Conservation (phyloP, 176 grass and related monocot species). For the Coix lacrymajobi region DNA sequence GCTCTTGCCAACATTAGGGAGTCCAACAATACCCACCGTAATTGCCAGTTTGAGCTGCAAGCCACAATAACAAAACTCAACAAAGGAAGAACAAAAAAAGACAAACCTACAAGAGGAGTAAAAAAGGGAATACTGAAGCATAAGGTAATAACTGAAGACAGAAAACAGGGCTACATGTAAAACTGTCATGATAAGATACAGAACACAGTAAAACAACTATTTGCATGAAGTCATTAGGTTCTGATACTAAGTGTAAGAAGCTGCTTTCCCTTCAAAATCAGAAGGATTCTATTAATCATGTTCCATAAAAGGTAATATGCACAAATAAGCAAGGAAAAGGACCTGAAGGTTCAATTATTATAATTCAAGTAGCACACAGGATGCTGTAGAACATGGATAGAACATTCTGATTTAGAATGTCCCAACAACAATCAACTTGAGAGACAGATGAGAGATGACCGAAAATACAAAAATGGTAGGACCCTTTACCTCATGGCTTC, state of each 20-base stretch:
- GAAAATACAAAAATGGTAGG: background rate
- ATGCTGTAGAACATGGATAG: background rate
- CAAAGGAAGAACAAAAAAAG: background rate
- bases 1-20: conserved; percentile 98
- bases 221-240: background rate
- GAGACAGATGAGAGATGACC: background rate
- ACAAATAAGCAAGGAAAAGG: background rate
- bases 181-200: background rate
- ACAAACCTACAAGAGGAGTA: background rate
- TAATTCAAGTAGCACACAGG: background rate
- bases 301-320: background rate
- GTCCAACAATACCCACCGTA: conserved; percentile 88
- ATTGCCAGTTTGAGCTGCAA: conserved; percentile 86
- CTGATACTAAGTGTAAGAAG: background rate
- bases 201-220: background rate
- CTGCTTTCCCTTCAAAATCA: background rate
- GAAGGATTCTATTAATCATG: background rate
- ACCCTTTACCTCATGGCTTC: conserved; percentile 76
- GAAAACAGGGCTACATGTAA: background rate
- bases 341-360: background rate
- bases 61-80: background rate
- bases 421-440: background rate
- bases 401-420: background rate
- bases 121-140: background rate
- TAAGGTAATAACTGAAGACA: background rate